Percentiles rank a stretch among this genome's conserved stretches.
These are phyloP conservation scores for Neoascochyta sp. DNA, from an alignment of 2,329 filamentous ascomycete genomes.

Conservation along the genomic window DNA sequence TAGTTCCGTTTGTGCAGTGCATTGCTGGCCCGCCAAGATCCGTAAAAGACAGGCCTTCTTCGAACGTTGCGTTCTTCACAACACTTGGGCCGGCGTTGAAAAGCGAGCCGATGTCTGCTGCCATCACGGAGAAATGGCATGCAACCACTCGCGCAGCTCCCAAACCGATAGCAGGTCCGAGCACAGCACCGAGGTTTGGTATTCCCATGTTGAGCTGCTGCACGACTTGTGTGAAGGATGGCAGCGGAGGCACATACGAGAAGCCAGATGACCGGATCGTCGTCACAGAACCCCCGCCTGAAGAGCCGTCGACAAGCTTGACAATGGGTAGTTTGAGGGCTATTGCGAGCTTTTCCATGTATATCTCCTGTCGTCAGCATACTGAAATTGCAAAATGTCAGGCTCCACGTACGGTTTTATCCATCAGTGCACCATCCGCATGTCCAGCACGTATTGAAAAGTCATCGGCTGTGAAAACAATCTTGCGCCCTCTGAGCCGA, in stretches of 20 bases:
- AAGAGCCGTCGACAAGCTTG: slow-evolving; percentile 62
- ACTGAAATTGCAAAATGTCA: no score
- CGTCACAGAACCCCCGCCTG: slow-evolving; percentile 60
- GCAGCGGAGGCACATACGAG: slow-evolving; percentile 59
- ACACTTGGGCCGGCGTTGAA: slow-evolving; percentile 64
- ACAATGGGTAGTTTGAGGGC: slow-evolving; percentile 57
- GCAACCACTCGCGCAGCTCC: slow-evolving; percentile 59
- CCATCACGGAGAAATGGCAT: slow-evolving; percentile 65
- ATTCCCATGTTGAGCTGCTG: slow-evolving; percentile 61
- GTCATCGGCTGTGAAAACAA: slow-evolving; percentile 62
- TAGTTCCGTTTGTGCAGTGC: slow-evolving; percentile 63
- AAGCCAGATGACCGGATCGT: slow-evolving; percentile 55
- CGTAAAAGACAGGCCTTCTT: slow-evolving; percentile 57
- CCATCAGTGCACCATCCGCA: slow-evolving; percentile 58
- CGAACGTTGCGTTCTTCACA: slow-evolving; percentile 60
- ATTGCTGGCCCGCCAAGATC: slow-evolving; percentile 59
- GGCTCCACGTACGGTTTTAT: slow-evolving; percentile 47
- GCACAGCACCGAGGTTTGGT: slow-evolving; percentile 60
- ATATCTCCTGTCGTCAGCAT: slow-evolving; percentile 41
- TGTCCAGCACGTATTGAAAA: slow-evolving; percentile 62
- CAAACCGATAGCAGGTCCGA: slow-evolving; percentile 62
- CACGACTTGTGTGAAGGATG: slow-evolving; percentile 51
- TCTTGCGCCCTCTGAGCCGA: slow-evolving; percentile 49
- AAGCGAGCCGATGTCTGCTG: slow-evolving; percentile 57
- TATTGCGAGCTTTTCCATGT: slow-evolving; percentile 60